Evolutionary conservation across 192 early-diverging fungal genomes (phyloP).

Genomic region (Coemansia sp.): DNA sequence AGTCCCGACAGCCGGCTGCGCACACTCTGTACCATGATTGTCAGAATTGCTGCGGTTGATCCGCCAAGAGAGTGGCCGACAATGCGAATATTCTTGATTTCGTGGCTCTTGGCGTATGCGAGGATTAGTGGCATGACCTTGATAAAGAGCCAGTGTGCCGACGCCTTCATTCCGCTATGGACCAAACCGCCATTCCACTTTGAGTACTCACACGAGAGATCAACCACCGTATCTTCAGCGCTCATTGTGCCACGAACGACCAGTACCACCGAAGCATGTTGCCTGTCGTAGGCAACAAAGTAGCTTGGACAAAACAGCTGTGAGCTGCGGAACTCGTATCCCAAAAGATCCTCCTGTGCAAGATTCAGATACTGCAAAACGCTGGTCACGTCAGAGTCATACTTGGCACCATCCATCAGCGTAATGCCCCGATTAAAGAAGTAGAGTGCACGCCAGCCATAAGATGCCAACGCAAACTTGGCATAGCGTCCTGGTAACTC

Average conservation of each 20-base stretch:
- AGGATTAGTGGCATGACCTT: slow-evolving; percentile 63
- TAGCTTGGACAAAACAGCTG: slow-evolving; percentile 69
- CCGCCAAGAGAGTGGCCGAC: slow-evolving; percentile 75
- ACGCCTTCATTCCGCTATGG: slow-evolving; percentile 72
- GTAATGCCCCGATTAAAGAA: slow-evolving; percentile 70
- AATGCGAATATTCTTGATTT: slow-evolving; percentile 57
- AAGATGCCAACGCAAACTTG: slow-evolving; percentile 60
- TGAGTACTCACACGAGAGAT: slow-evolving; percentile 73
- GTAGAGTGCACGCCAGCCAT: slow-evolving; percentile 72
- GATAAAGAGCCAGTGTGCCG: slow-evolving; percentile 70
- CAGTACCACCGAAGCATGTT: slow-evolving; percentile 61
- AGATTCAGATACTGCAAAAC: slow-evolving; percentile 63
- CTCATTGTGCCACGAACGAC: slow-evolving; percentile 73
- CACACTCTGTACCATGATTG: slow-evolving; percentile 67
- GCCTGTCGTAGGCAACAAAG: slow-evolving; percentile 65
- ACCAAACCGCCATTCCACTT: slow-evolving; percentile 76
- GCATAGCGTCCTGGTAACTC: slow-evolving; percentile 57
- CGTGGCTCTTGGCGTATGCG: slow-evolving; percentile 55
- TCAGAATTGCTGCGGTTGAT: slow-evolving; percentile 66
- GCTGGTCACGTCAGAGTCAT: slow-evolving; percentile 63
- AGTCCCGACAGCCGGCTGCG: slow-evolving; percentile 32
- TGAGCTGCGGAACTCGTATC: slow-evolving; percentile 63
- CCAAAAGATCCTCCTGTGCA: slow-evolving; percentile 61
- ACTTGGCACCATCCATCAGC: slow-evolving; percentile 63
- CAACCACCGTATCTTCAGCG: slow-evolving; percentile 69